phyloP scores from a whole-genome alignment of 805 yeast species.

The Yamadazyma tumulicola region DNA sequence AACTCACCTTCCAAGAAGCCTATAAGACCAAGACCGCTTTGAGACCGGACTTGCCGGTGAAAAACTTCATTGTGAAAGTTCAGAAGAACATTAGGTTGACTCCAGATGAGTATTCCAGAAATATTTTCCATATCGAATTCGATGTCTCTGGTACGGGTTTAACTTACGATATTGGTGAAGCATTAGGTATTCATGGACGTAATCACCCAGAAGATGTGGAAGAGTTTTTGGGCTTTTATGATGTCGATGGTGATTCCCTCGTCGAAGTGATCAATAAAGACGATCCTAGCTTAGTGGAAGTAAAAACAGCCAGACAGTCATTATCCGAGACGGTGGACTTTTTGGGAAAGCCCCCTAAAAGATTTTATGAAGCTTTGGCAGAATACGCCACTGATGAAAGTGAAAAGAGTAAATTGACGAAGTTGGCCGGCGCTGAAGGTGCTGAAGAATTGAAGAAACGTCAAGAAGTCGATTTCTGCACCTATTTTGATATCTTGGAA shows the following conservation, averaged over 20 bases:
- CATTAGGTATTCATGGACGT: slow-evolving; percentile 91
- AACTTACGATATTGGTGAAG: slow-evolving; percentile 92
- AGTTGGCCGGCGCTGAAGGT: slow-evolving; percentile 73
- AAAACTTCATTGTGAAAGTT: slow-evolving; percentile 83
- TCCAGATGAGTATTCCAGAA: slow-evolving; percentile 84
- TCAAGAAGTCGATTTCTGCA: slow-evolving; percentile 78
- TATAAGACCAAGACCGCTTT: slow-evolving; percentile 53
- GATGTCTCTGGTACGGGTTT: slow-evolving; percentile 88
- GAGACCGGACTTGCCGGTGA: slow-evolving; percentile 87
- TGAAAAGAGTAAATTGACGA: slow-evolving; percentile 60
- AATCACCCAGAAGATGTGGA: slow-evolving; percentile 65
- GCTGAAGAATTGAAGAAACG: slow-evolving; percentile 79
- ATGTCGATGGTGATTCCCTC: slow-evolving; percentile 63
- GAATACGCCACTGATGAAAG: slow-evolving; percentile 65
- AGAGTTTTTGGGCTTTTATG: slow-evolving; percentile 67
- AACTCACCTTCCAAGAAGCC: slow-evolving; percentile 79
- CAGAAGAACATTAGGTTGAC: slow-evolving; percentile 90
- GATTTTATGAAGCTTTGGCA: slow-evolving; percentile 82
- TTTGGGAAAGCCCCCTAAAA: slow-evolving; percentile 93
- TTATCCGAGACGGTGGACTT: slow-evolving; percentile 79
- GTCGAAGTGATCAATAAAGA: slow-evolving; percentile 73
- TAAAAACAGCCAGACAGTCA: slow-evolving; percentile 79
- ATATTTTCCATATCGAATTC: slow-evolving; percentile 94
- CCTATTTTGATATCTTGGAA: slow-evolving; percentile 77
- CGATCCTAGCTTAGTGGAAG: slow-evolving; percentile 53